Evolutionary conservation across 345 rosid genomes (phyloP).

Genomic region (Noccaea bulbosa): DNA sequence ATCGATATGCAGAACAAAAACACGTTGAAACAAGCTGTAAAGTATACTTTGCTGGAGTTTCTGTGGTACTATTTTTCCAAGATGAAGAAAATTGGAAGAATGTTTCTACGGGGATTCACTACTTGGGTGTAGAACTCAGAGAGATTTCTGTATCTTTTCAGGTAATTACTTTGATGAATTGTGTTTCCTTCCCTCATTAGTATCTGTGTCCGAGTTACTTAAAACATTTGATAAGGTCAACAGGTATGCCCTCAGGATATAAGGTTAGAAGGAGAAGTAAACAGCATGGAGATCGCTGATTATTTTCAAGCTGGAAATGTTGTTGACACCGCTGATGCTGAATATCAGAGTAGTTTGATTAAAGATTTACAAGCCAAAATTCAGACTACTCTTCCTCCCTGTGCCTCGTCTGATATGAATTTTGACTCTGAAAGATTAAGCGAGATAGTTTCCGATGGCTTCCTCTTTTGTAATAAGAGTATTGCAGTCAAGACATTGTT

Average conservation of each 20-base stretch:
- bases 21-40: slow-evolving; percentile 75
- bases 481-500: slow-evolving; percentile 58
- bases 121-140: slow-evolving; percentile 72
- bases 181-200: slow-evolving; percentile 23
- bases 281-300: slow-evolving; percentile 65
- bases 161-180: slow-evolving; percentile 58
- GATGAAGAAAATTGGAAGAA: slow-evolving; percentile 58
- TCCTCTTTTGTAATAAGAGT: slow-evolving; percentile 47
- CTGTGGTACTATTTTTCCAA: slow-evolving; percentile 62
- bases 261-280: slow-evolving; percentile 71
- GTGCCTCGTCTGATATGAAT: slow-evolving; percentile 44
- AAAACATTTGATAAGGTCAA: slow-evolving; percentile 49
- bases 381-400: slow-evolving; percentile 65
- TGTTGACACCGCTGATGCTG: slow-evolving; percentile 32
- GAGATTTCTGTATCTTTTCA: slow-evolving; percentile 61
- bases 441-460: slow-evolving; percentile 46
- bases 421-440: slow-evolving; percentile 43
- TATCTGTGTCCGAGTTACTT: slow-evolving; percentile 24
- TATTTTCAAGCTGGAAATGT: slow-evolving; percentile 47
- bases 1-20: slow-evolving; percentile 68
- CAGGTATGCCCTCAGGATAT: slow-evolving; percentile 78
- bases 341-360: slow-evolving; percentile 47
- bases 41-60: slow-evolving; percentile 67
- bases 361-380: slow-evolving; percentile 65
- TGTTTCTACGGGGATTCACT: slow-evolving; percentile 51